These are phyloP conservation scores for Coniochaeta hoffmannii DNA, from an alignment of 2,329 filamentous ascomycete species.

Conservation along the genomic window DNA sequence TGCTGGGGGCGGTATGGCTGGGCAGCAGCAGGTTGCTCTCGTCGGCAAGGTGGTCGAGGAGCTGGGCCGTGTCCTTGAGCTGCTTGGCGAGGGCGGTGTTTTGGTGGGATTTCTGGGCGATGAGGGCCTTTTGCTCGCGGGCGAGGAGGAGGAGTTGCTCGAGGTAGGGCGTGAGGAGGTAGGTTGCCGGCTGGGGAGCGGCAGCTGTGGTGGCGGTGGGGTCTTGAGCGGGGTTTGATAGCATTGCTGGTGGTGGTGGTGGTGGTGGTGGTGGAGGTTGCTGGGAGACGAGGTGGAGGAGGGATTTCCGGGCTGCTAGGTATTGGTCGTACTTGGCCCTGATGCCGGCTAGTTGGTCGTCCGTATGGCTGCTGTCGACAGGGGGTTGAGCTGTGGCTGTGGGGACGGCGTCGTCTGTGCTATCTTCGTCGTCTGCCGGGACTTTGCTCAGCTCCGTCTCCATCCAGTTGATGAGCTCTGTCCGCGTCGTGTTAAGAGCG, in stretches of 20 bases:
- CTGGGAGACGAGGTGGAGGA: slow-evolving; percentile 32
- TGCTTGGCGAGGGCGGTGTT: slow-evolving; percentile 42
- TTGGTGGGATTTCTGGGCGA: slow-evolving; percentile 52
- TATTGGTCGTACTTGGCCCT: slow-evolving; percentile 49
- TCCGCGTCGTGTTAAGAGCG: slow-evolving; percentile 48
- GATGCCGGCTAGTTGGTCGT: slow-evolving; percentile 36
- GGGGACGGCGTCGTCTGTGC: neutral
- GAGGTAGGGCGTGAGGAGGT: slow-evolving; percentile 51
- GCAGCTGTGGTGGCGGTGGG: slow-evolving; percentile 3
- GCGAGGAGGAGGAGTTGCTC: slow-evolving; percentile 44
- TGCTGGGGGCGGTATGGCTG: slow-evolving; percentile 34
- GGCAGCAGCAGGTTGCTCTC: slow-evolving; percentile 57
- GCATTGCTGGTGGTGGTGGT: neutral
- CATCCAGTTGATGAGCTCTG: slow-evolving; percentile 58
- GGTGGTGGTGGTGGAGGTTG: slow-evolving; percentile 1
- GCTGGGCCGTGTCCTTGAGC: slow-evolving; percentile 40
- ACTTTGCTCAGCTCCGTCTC: slow-evolving; percentile 53
- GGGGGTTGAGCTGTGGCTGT: neutral
- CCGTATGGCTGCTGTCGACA: slow-evolving; percentile 21
- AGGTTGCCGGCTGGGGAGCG: slow-evolving; percentile 18
- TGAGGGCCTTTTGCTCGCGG: slow-evolving; percentile 47
- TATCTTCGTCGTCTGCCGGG: slow-evolving; percentile 20
- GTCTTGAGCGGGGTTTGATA: slow-evolving; percentile 6
- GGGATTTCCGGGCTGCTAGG: slow-evolving; percentile 36
- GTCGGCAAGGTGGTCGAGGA: slow-evolving; percentile 47